These are phyloP conservation scores for Chalaropsis ovoidea DNA, from an alignment of 2,329 filamentous ascomycete species.

Conservation along the genomic window DNA sequence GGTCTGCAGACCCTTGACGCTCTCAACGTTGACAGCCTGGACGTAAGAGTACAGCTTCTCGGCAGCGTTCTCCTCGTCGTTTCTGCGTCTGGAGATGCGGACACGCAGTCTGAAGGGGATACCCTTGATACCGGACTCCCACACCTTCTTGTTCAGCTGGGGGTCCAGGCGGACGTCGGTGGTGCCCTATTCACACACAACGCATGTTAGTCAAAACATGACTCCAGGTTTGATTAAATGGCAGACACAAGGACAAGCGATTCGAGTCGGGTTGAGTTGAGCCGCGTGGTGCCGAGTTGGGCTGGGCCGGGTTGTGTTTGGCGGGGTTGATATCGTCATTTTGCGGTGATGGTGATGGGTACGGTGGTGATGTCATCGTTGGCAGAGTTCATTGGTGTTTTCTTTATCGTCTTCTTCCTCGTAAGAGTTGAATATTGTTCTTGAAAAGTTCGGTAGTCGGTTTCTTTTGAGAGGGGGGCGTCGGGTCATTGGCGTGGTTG, in stretches of 20 bases:
- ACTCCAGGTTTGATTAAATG: neutral
- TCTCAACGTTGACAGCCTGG: conserved; percentile 99
- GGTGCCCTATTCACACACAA: conserved; percentile 58
- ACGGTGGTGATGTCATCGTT: neutral
- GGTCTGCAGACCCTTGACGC: conserved; percentile 94
- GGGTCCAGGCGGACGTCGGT: conserved; percentile 95
- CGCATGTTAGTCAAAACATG: conserved; percentile 23
- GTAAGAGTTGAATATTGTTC: neutral
- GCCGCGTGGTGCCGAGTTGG: neutral
- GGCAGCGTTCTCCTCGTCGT: conserved; percentile 99
- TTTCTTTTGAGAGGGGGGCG: neutral
- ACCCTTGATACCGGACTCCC: conserved; percentile 98
- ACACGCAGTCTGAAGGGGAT: conserved; percentile 94
- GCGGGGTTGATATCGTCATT: neutral
- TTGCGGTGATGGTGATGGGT: neutral
- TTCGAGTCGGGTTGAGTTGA: neutral
- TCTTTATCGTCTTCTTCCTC: neutral
- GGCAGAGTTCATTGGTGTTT: neutral
- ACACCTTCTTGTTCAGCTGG: conserved; percentile 99
- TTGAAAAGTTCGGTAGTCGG: neutral
- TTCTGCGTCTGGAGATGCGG: conserved; percentile 98
- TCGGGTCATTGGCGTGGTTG: neutral
- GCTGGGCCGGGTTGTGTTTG: neutral
- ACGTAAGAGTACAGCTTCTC: conserved; percentile 99
- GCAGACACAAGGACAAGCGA: neutral